phyloP scores from a whole-genome alignment of 176 grass and related monocot genomes.

The Oryza nivara region DNA sequence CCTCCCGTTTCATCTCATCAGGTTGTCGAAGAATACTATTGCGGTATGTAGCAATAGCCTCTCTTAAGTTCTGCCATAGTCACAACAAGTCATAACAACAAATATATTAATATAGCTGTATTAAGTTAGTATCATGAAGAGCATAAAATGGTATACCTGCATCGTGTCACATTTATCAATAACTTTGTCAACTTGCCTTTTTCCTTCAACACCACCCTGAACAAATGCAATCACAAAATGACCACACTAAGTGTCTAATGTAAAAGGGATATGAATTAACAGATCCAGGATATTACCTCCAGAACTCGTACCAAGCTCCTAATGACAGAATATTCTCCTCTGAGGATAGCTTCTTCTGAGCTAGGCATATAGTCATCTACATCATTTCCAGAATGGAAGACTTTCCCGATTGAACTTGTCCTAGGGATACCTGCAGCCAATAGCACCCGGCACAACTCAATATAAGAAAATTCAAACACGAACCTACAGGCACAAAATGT shows the following conservation, averaged over 20 bases:
- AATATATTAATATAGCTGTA: constrained; percentile 35
- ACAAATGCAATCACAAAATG: constrained; percentile 38
- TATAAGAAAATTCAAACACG: constrained; percentile 30
- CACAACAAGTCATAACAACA: constrained; percentile 25
- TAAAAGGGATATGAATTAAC: constrained; percentile 34
- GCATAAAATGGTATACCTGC: constrained; percentile 72
- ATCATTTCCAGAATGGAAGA: constrained; percentile 80
- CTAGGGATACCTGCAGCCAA: constrained; percentile 75
- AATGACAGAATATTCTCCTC: constrained; percentile 93
- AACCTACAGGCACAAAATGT: constrained; percentile 32
- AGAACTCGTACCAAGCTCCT: constrained; percentile 97
- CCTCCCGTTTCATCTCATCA: constrained; percentile 97
- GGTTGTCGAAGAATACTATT: constrained; percentile 95
- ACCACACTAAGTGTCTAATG: neutral
- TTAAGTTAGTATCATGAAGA: constrained; percentile 23
- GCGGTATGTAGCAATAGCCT: constrained; percentile 94
- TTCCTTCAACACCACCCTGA: constrained; percentile 93
- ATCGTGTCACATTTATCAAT: constrained; percentile 97
- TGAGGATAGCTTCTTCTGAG: constrained; percentile 88
- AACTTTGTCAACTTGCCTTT: constrained; percentile 99
- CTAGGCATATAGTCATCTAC: constrained; percentile 73
- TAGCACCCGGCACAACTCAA: neutral
- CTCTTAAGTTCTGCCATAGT: constrained; percentile 85
- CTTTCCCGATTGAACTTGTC: constrained; percentile 84
- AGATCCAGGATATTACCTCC: constrained; percentile 61